These are phyloP conservation scores for Eucalyptus tenuipes DNA, from an alignment of 345 rosid species.

Conservation along the genomic window DNA sequence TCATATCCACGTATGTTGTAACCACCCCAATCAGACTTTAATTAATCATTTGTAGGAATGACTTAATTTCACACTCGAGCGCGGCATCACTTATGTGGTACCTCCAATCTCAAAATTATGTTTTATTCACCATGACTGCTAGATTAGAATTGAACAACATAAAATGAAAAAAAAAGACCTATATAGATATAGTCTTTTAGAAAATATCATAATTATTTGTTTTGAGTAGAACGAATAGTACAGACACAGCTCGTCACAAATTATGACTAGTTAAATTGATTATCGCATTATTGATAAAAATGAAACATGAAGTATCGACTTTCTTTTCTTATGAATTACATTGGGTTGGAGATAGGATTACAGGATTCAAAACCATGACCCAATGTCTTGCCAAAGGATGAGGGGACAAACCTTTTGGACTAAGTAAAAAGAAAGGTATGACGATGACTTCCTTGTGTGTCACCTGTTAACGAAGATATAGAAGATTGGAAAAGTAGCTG, in stretches of 20 bases:
- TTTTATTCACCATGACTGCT: not conserved
- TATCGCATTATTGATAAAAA: not conserved
- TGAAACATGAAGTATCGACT: not conserved
- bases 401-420: not conserved
- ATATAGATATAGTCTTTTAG: not conserved
- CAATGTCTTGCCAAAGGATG: not conserved
- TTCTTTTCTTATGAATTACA: not conserved
- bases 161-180: not conserved
- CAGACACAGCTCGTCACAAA: rapidly evolving
- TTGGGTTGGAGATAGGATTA: not conserved
- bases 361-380: not conserved
- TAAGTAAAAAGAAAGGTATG: not conserved
- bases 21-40: not conserved
- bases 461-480: not conserved
- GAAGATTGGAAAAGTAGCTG: not conserved
- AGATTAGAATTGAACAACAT: not conserved
- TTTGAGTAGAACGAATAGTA: not conserved
- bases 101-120: not conserved
- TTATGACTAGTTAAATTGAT: not conserved
- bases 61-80: not conserved
- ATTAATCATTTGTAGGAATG: not conserved
- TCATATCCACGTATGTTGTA: not conserved
- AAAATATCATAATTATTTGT: not conserved
- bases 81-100: not conserved
- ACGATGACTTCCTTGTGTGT: not conserved